Evolutionary conservation across 805 yeast species (phyloP), one percentile per base, ranked within the genome.

Genomic region (Scheffersomyces stipitis): DNA sequence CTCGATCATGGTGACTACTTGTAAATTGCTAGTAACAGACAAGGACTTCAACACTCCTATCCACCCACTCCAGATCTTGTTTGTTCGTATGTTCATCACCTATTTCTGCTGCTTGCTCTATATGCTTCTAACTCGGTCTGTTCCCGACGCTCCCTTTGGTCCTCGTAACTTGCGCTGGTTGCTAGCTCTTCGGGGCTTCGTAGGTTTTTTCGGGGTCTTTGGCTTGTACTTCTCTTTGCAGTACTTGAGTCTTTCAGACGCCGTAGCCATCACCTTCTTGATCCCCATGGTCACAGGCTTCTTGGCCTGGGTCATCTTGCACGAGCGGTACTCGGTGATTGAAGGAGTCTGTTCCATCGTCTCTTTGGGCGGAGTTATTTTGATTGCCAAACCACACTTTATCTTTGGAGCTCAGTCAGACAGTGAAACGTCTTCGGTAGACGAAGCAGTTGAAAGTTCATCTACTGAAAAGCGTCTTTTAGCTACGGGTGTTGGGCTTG

Each of bases 381-480:
- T 89, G 18, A 85, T 89, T 48, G 91, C 96, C 1, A 77, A 86
- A 52, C 97, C 97, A 1, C 64, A 77, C 7, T 85, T 84, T 44
- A 44, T 88, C 23, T 81, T 86, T 51, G 84, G 86, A 10, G 31
- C 34, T 12, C 51, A 48, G 26, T 63, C 70, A 1, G 60, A 58
- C 14, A 27, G 49, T 12, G 67, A 58, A 31, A 20, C 10, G 7
- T 44, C 52, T n/a, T 42, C 55, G 4, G 56, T 45, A 9, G 62
- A 64, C 36, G 70, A 68, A 26, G 42, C 63, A 3, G 61, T 71
- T 9, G 87, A 80, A 46, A 64, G 81, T 15, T 55, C 75, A 12
- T 70, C 78, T 23, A 73, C 84, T 0, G 64, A 62, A 28, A 75
- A 73, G 26, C 64, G 90, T 41, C 54, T 81, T n/a, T 38, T 76